Evolutionary conservation across 1,284 basidiomycete species (phyloP), one percentile per base, ranked within the genome.

Genomic region (Exobasidium rhododendri): DNA sequence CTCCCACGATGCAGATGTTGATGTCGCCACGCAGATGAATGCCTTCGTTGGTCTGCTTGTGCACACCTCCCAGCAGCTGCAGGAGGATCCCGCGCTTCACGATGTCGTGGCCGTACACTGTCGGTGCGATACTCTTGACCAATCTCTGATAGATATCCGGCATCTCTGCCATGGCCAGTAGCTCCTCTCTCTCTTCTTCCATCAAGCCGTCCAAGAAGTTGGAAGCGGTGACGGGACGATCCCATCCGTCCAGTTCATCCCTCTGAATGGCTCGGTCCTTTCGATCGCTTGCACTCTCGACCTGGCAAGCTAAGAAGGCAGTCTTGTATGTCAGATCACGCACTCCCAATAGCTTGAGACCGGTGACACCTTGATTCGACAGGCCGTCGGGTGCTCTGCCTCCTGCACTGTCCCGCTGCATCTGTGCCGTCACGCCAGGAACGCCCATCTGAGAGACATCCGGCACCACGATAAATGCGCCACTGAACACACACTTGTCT

Each of bases 1-100:
- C 96, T 45, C 96, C 96, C 59, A 98, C 90, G 64, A 98, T 94
- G 79, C 94, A 98, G 62, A 99, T 93, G 76, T 98, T 98, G 81
- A 98, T 89, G 77, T 99, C 96, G 1, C 96, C 96, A 81, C 96
- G 88, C 20, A 98, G 84, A 79, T 97, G 87, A 86, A 98, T 98
- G 50, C 96, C 96, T 81, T 98, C 96, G 0, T 85, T 83, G 0
- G 94, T 98, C 79, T 93, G 87, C 81, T 99, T 99, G 83, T 98
- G 94, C 11, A 98, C 94, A 49, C 96, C 96, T n/a, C 96, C 94
- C 91, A 99, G 92, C 47, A 99, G 86, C 79, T 98, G 96, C 13
- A 98, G 84, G n/a, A 98, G 82, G 43, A 99, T 85, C 7, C 96
- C 96, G 81, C 98, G 98, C 83, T 98, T 98, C 72, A 97, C 93